phyloP scores from a whole-genome alignment of 179 eudicot species.

The Patellifolia procumbens region DNA sequence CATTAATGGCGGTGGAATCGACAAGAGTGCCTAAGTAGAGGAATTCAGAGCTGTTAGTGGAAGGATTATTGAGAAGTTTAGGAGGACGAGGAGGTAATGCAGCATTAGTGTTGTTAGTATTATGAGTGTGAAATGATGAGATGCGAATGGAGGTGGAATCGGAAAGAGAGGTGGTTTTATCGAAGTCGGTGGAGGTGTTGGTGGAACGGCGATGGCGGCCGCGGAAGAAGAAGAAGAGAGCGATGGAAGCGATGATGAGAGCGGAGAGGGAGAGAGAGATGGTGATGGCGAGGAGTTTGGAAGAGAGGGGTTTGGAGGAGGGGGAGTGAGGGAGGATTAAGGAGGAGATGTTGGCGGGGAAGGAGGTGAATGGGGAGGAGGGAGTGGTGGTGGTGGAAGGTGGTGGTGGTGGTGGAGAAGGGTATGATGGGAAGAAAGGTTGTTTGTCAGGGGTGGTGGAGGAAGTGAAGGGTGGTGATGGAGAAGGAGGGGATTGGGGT shows the following conservation, averaged over 20 bases:
- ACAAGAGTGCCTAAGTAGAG: constrained; percentile 78
- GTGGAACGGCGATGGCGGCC: constrained; percentile 29
- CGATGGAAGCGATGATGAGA: constrained; percentile 48
- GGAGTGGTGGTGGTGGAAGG: constrained; percentile 28
- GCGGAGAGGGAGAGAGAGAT: constrained; percentile 51
- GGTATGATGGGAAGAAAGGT: constrained; percentile 62
- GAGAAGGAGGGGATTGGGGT: constrained; percentile 41
- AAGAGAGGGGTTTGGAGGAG: constrained; percentile 46
- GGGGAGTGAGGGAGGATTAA: constrained; percentile 58
- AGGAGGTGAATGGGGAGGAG: constrained; percentile 48
- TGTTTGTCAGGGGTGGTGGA: constrained; percentile 39
- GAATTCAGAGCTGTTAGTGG: constrained; percentile 78
- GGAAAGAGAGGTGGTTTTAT: constrained; percentile 32
- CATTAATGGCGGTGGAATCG: constrained; percentile 39
- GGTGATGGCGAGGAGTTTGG: constrained; percentile 54
- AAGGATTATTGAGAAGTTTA: constrained; percentile 38
- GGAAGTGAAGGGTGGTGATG: constrained; percentile 53
- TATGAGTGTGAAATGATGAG: no score
- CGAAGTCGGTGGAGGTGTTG: not conserved
- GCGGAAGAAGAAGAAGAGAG: constrained; percentile 52
- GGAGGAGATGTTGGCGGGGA: constrained; percentile 87
- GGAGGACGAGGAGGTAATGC: constrained; percentile 46
- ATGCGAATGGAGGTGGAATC: no score
- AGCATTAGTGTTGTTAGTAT: no score
- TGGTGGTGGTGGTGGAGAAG: constrained; percentile 63